Percentiles rank a stretch among this genome's conserved stretches.
Conservation (phyloP, 306 rosid species). For the Dalbergia cochinchinensis region DNA sequence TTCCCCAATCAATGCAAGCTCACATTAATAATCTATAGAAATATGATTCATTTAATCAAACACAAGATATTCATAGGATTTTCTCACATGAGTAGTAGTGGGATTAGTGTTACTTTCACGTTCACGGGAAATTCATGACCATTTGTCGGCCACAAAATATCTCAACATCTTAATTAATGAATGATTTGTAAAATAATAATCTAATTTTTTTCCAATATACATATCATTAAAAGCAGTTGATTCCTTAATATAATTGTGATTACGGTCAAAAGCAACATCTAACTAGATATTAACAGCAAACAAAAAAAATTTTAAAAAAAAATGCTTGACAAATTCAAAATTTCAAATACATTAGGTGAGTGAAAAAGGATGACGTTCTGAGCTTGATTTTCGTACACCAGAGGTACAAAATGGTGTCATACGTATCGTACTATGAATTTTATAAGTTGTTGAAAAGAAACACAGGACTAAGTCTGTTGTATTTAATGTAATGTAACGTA, state of each 20-base stretch:
- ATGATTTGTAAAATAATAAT: background rate
- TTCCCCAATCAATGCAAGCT: background rate
- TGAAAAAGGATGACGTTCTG: background rate
- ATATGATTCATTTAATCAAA: background rate
- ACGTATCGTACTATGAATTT: background rate
- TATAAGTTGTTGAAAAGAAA: background rate
- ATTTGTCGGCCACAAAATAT: constrained; percentile 40
- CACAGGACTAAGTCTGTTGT: background rate
- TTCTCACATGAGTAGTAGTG: background rate
- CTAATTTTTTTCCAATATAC: background rate
- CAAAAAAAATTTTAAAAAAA: background rate
- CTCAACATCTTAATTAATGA: constrained; percentile 1
- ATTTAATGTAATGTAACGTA: background rate
- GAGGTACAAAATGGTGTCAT: constrained; percentile 27
- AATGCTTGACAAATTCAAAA: constrained; percentile 21
- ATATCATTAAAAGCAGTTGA: background rate
- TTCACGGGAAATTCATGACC: background rate
- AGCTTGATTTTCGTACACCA: constrained; percentile 31
- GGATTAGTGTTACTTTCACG: background rate
- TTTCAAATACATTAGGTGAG: background rate
- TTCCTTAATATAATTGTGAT: background rate
- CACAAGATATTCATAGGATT: background rate
- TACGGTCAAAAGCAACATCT: background rate
- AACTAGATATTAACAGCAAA: background rate
- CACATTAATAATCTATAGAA: background rate